Conservation (phyloP, 2,329 filamentous ascomycete genomes). For the Aspergillus pseudotamarii region DNA sequence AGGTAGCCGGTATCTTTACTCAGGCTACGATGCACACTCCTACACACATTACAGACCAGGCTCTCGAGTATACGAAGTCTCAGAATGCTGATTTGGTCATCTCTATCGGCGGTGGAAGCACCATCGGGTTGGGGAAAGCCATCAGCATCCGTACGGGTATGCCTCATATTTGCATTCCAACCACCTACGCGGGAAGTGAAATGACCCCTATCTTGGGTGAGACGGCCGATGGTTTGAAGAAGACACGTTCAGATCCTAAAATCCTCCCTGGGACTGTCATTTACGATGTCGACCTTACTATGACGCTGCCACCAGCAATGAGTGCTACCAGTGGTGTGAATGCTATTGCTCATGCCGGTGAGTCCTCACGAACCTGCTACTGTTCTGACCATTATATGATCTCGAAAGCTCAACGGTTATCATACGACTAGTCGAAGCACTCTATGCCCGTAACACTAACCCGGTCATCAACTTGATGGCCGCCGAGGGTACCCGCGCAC, state of each 20-base stretch:
- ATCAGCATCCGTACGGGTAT: slow-evolving; percentile 57
- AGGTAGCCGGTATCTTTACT: slow-evolving; percentile 55
- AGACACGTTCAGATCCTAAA: slow-evolving; percentile 59
- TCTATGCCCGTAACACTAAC: slow-evolving; percentile 65
- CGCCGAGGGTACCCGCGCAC: slow-evolving; percentile 57
- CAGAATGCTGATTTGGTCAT: slow-evolving; percentile 58
- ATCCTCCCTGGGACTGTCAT: slow-evolving; percentile 65
- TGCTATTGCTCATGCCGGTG: slow-evolving; percentile 65
- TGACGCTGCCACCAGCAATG: slow-evolving; percentile 58
- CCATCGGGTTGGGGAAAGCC: slow-evolving; percentile 64
- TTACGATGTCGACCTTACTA: slow-evolving; percentile 66
- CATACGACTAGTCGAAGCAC: slow-evolving; percentile 55
- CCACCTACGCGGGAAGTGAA: slow-evolving; percentile 64
- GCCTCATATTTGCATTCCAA: slow-evolving; percentile 63
- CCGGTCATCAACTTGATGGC: slow-evolving; percentile 63
- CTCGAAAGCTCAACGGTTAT: slow-evolving; percentile 1
- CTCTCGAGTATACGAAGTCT: slow-evolving; percentile 51
- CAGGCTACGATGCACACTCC: slow-evolving; percentile 68
- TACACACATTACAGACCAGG: slow-evolving; percentile 58
- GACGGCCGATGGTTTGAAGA: slow-evolving; percentile 61
- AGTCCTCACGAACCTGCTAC: slow-evolving; percentile 11
- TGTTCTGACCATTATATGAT: not conserved
- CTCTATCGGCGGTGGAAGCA: slow-evolving; percentile 65
- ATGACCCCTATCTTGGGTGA: slow-evolving; percentile 69
- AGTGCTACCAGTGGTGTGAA: slow-evolving; percentile 65